phyloP scores from a whole-genome alignment of 1,139 yeast species.

The Magnusiomyces suaveolens region DNA sequence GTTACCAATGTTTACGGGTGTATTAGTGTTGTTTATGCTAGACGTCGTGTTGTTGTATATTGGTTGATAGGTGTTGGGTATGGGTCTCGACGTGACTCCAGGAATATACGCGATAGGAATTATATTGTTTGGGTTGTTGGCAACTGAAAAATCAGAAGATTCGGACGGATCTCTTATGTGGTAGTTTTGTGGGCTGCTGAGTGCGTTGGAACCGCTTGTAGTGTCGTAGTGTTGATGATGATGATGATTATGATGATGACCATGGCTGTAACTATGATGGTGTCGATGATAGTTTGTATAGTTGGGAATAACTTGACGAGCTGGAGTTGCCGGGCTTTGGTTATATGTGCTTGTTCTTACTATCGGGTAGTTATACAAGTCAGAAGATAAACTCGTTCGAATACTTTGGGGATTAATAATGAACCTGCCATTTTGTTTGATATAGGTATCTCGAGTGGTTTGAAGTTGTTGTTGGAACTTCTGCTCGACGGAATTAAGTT shows the following conservation, averaged over 20 bases:
- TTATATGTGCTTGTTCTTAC: background rate
- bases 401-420: background rate
- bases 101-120: conserved; percentile 86
- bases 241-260: background rate
- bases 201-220: background rate
- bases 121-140: conserved; percentile 59
- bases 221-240: background rate
- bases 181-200: background rate
- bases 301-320: background rate
- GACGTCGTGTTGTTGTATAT: background rate
- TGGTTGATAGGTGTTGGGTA: background rate
- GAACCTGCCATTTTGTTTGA: background rate
- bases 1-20: background rate
- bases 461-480: background rate
- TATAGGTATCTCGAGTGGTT: background rate
- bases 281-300: background rate
- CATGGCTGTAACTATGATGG: background rate
- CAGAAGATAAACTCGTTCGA: background rate
- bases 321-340: background rate
- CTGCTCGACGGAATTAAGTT: background rate
- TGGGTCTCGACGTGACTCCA: conserved; percentile 44
- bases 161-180: background rate
- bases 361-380: background rate
- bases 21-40: background rate
- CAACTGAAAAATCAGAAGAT: conserved; percentile 3